Base-by-base conservation (phyloP, 805 yeast species). In the Sugiyamaella valdiviana region DNA sequence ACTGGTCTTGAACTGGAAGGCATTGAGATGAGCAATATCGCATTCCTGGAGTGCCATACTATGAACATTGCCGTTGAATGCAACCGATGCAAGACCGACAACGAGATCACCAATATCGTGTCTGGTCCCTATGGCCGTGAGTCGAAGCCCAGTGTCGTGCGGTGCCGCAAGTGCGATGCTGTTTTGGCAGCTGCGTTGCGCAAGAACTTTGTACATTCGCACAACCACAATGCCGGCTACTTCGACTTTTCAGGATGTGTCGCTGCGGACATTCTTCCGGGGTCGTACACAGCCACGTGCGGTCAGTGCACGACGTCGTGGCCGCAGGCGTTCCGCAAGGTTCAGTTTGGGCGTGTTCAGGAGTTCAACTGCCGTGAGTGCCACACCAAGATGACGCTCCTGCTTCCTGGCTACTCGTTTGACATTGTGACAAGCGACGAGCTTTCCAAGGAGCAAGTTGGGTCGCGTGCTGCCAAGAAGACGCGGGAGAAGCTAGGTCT, bases 161-260 rank as follows among this genome's bases (percentile, higher is more conserved):
- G 55, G 7, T 70, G 74, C 50, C 51, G 55, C 9, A 65, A 66
- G 45, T 70, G 74, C 49, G 59, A 62, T 44, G 46, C 60, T 20
- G 58, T 62, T 1, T 52, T 70, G 19, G 61, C 65, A 32, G 69
- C 56, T 1, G 62, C 65, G 5, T 66, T 67, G 53, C 52, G 70
- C 20, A 66, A 67, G 44, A 70, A 70, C 52, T 59, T 64, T 40
- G 39, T 70, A 38, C 72, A 69, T 42, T 52, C 60, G 2, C 48
- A 50, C 48, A 53, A 61, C 46, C 51, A 54, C 32, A 57, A 58
- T 5, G 60, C 63, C 1, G 74, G 74, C 1, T 67, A 61, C 39
- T 54, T 70, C n/a, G 73, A 70, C 44, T 45, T 68, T 10, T 53
- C 61, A n/a, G 68, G 68, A 12, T 71, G 75, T 42, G 50, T 55